Conservation (phyloP, 75 land plant species). For the Sequoia sempervirens region DNA sequence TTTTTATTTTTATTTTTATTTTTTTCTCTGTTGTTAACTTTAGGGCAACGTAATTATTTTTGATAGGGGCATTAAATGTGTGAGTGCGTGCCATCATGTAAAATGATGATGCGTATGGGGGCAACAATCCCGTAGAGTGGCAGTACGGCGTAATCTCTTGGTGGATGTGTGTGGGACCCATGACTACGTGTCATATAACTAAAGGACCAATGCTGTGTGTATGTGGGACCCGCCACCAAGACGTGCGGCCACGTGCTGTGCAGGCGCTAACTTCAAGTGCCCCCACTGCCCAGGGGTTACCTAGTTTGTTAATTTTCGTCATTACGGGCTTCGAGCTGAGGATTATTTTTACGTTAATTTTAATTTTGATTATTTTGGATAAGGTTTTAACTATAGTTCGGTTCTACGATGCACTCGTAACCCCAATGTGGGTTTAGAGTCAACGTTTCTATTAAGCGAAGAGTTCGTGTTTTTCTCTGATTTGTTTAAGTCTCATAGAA, state of each 20-base stretch:
- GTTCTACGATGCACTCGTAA: no score
- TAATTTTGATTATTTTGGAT: no score
- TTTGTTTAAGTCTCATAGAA: no score
- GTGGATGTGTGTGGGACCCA: background rate
- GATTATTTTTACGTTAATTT: no score
- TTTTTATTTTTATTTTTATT: background rate
- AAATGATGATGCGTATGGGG: background rate
- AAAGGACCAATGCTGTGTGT: background rate
- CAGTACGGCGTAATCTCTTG: background rate
- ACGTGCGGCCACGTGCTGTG: background rate
- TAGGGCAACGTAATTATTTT: background rate
- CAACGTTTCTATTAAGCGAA: no score
- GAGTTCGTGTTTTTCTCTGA: no score
- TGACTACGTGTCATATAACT: background rate
- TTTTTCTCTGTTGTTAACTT: background rate
- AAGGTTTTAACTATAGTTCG: no score
- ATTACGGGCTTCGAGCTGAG: background rate
- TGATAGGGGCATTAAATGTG: background rate
- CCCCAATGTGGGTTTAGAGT: no score
- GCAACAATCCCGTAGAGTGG: background rate
- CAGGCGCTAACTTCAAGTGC: background rate
- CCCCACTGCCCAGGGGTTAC: background rate
- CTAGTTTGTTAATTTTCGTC: no score
- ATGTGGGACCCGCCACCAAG: constrained; percentile 1
- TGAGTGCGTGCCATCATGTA: constrained; percentile 15